Conservation (phyloP, 139 green algal species). For the Nannochloris sp. region DNA sequence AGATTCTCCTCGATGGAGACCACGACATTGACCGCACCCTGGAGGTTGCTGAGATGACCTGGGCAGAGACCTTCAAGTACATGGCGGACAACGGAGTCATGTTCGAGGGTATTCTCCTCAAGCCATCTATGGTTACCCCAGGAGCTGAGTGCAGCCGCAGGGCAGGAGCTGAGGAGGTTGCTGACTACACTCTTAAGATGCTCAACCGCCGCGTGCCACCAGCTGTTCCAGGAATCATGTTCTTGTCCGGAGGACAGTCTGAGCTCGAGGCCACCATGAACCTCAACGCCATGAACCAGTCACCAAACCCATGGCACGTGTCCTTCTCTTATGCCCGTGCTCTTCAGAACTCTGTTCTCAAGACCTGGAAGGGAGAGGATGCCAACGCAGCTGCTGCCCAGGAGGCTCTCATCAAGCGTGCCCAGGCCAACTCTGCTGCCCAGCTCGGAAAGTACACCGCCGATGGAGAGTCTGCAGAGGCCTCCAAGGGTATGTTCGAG, state of each 20-base stretch:
- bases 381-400: conserved; percentile 81
- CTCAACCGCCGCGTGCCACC: conserved; percentile 92
- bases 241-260: conserved; percentile 98
- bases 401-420: conserved; percentile 83
- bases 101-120: conserved; percentile 99
- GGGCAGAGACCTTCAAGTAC: conserved; percentile 99
- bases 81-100: conserved; percentile 91
- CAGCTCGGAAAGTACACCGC: conserved; percentile 94
- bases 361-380: conserved; percentile 84
- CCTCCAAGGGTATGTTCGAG: conserved; percentile 47
- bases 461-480: conserved; percentile 17
- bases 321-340: conserved; percentile 99
- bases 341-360: conserved; percentile 79
- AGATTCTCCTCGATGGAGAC: conserved; percentile 94
- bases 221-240: conserved; percentile 99
- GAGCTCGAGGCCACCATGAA: conserved; percentile 99
- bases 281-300: conserved; percentile 99
- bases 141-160: conserved; percentile 80
- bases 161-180: conserved; percentile 71
- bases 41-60: conserved; percentile 76
- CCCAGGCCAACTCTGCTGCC: conserved; percentile 88
- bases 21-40: conserved; percentile 82
- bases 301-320: conserved; percentile 99
- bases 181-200: conserved; percentile 91
- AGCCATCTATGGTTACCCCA: conserved; percentile 99